phyloP scores from a whole-genome alignment of 371 early-diverging fungal genomes.

The Nematocida sp. region DNA sequence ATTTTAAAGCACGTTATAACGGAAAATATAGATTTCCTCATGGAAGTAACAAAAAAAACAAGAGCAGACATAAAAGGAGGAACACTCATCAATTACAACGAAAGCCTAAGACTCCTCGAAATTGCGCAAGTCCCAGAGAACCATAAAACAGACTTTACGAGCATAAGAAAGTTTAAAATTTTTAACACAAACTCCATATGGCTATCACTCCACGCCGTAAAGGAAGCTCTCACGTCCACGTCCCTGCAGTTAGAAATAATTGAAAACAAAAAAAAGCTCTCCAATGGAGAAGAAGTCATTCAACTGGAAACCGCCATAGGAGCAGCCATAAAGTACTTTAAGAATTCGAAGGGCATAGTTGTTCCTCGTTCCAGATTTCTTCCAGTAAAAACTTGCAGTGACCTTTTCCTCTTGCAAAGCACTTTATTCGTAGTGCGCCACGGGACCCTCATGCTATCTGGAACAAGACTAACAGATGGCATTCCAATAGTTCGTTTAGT shows the following conservation, averaged over 20 bases:
- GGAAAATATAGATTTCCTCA: constrained; percentile 83
- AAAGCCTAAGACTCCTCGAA: constrained; percentile 83
- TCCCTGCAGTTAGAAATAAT: constrained; percentile 87
- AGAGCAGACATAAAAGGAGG: constrained; percentile 99
- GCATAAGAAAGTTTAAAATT: constrained; percentile 96
- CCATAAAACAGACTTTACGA: constrained; percentile 89
- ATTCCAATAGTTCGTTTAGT: constrained; percentile 83
- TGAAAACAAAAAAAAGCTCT: constrained; percentile 77
- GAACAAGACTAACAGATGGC: constrained; percentile 75
- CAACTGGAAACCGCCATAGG: constrained; percentile 98
- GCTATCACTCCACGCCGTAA: constrained; percentile 87
- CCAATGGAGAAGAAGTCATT: constrained; percentile 81
- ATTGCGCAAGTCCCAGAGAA: constrained; percentile 96
- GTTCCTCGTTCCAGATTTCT: constrained; percentile 94
- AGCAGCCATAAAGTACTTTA: constrained; percentile 95
- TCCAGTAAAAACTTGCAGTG: constrained; percentile 95
- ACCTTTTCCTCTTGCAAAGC: constrained; percentile 88
- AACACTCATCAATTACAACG: constrained; percentile 92
- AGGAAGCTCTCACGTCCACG: constrained; percentile 77
- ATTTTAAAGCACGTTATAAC: constrained; percentile 83
- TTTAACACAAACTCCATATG: constrained; percentile 99
- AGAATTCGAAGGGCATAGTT: constrained; percentile 86
- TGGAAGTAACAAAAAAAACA: constrained; percentile 99
- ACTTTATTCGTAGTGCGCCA: constrained; percentile 84
- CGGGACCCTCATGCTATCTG: constrained; percentile 82